phyloP scores from a whole-genome alignment of 2,329 filamentous ascomycete genomes.

The Microsporum audouinii region DNA sequence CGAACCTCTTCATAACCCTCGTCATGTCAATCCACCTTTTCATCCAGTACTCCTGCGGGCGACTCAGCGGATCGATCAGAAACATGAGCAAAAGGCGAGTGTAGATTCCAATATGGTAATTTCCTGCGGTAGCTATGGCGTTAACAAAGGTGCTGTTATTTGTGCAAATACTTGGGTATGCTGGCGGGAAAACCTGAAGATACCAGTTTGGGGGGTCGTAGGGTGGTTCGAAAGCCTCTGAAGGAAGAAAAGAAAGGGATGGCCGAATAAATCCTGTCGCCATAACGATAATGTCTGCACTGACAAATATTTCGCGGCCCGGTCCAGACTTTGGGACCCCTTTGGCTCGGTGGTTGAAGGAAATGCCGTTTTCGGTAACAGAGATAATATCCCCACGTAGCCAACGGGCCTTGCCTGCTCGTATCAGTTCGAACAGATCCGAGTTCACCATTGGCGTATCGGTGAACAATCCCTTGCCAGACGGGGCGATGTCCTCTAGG shows the following conservation, averaged over 20 bases:
- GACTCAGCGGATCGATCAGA: constrained; percentile 62
- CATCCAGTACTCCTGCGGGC: constrained; percentile 64
- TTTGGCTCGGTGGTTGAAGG: constrained; percentile 58
- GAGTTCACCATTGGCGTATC: constrained; percentile 83
- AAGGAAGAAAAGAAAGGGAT: constrained; percentile 59
- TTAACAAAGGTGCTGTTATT: constrained; percentile 78
- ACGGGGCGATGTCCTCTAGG: constrained; percentile 59
- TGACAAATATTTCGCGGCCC: constrained; percentile 53
- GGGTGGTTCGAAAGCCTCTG: constrained; percentile 58
- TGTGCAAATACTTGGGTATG: constrained; percentile 60
- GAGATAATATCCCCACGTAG: constrained; percentile 65
- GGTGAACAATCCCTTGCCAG: constrained; percentile 62
- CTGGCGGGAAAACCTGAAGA: constrained; percentile 70
- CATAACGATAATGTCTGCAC: constrained; percentile 68
- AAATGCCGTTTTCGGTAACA: constrained; percentile 52
- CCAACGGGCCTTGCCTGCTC: constrained; percentile 62
- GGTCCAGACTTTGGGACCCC: constrained; percentile 68
- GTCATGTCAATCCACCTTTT: constrained; percentile 81
- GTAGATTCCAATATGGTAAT: constrained; percentile 85
- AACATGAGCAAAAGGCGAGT: constrained; percentile 81
- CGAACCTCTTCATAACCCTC: constrained; percentile 53
- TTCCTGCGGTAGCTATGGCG: constrained; percentile 70
- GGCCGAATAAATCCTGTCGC: constrained; percentile 73
- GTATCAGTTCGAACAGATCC: constrained; percentile 64
- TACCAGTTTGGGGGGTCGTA: constrained; percentile 81